These are phyloP conservation scores for Nigrograna mackinnonii DNA, from an alignment of 2,329 filamentous ascomycete genomes.

Conservation along the genomic window DNA sequence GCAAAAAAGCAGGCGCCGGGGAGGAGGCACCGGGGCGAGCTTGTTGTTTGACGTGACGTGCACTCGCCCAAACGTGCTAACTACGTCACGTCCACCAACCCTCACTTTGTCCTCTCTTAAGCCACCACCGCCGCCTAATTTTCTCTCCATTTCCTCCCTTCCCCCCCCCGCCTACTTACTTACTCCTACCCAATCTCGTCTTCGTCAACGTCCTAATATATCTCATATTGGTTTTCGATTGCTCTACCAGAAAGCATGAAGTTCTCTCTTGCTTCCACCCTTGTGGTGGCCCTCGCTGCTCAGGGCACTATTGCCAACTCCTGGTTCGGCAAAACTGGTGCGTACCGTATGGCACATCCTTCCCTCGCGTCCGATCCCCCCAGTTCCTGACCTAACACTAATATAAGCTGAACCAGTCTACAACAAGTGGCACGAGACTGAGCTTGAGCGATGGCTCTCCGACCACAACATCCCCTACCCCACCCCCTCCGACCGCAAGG, in stretches of 20 bases:
- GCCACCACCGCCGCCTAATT: slow-evolving; percentile 8
- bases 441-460: slow-evolving; percentile 94
- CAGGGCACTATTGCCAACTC: slow-evolving; percentile 72
- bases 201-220: slow-evolving; percentile 1
- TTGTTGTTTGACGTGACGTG: too few relatives aligned
- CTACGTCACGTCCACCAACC: slow-evolving; percentile 31
- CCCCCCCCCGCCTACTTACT: background rate
- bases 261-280: slow-evolving; percentile 68
- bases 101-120: slow-evolving; percentile 29
- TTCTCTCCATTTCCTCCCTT: slow-evolving; percentile 8
- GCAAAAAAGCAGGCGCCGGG: too few relatives aligned
- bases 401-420: slow-evolving; percentile 82
- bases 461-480: slow-evolving; percentile 92
- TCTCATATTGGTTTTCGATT: background rate
- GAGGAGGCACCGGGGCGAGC: too few relatives aligned
- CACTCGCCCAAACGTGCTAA: slow-evolving; percentile 3
- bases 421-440: slow-evolving; percentile 98
- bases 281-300: slow-evolving; percentile 73
- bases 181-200: slow-evolving; percentile 5
- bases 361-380: background rate
- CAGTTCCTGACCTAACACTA: too few relatives aligned
- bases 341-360: slow-evolving; percentile 39
- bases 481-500: slow-evolving; percentile 87
- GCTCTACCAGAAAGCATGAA: slow-evolving; percentile 64
- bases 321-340: slow-evolving; percentile 88